Conservation (phyloP, 2,329 filamentous ascomycete species). For the Daldinia eschscholtzii region DNA sequence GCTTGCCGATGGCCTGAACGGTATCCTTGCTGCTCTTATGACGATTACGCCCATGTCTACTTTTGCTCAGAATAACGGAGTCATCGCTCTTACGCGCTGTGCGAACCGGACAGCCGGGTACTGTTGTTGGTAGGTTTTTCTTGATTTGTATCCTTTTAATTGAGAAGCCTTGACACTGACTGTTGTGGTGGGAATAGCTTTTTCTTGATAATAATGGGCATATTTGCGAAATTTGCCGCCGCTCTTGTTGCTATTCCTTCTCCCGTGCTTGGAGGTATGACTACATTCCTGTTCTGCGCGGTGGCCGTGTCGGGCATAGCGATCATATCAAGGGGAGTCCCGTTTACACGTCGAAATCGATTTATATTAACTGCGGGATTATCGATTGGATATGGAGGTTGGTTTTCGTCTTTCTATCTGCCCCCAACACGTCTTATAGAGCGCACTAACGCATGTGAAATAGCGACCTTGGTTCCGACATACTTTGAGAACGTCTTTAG, state of each 20-base stretch:
- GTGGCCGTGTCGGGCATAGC: conserved; percentile 83
- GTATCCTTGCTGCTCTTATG: conserved; percentile 79
- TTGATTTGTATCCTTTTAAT: background rate
- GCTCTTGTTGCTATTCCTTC: conserved; percentile 81
- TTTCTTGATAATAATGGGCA: conserved; percentile 83
- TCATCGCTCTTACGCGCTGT: conserved; percentile 84
- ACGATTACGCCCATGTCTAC: conserved; percentile 85
- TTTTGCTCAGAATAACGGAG: conserved; percentile 87
- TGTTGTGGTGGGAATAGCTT: conserved; percentile 56
- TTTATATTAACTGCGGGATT: conserved; percentile 85
- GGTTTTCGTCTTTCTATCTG: conserved; percentile 7
- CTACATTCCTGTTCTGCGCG: conserved; percentile 82
- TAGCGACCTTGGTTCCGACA: conserved; percentile 71
- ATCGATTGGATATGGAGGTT: conserved; percentile 74
- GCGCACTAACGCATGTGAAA: conserved; percentile 12
- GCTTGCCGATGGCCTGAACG: conserved; percentile 81
- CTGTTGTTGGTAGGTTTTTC: conserved; percentile 68
- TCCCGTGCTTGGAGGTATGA: conserved; percentile 76
- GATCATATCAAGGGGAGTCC: conserved; percentile 76
- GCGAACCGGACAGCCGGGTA: conserved; percentile 86
- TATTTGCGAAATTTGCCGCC: conserved; percentile 87
- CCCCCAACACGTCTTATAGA: background rate
- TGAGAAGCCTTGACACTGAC: conserved; percentile 15
- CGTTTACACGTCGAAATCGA: conserved; percentile 82
- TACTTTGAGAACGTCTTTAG: conserved; percentile 81